A percentile compares a stretch with the other conserved stretches of the same genome.
These are phyloP conservation scores for Fragaria nilgerrensis DNA, from an alignment of 306 rosid genomes.

Conservation along the genomic window DNA sequence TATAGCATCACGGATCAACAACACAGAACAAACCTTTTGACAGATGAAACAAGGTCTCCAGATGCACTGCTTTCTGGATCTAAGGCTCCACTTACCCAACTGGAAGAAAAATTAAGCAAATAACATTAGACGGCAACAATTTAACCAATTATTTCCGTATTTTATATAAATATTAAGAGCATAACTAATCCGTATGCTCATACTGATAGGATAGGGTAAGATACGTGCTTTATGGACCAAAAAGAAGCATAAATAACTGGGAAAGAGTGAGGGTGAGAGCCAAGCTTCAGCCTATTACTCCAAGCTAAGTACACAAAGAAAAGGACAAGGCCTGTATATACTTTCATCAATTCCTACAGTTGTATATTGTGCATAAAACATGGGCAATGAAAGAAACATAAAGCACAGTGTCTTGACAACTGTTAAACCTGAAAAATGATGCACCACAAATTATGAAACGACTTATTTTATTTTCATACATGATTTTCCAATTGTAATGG, in stretches of 20 bases:
- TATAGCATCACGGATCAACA: constrained; percentile 3
- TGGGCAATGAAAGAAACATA: background rate
- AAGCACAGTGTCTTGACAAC: background rate
- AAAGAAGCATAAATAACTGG: no score
- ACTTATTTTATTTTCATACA: background rate
- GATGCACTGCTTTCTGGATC: constrained; percentile 79
- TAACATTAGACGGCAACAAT: background rate
- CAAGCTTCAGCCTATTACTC: background rate
- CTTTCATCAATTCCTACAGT: background rate
- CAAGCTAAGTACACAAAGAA: background rate
- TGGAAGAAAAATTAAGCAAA: constrained; percentile 27
- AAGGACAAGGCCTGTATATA: constrained; percentile 6
- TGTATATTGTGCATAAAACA: background rate
- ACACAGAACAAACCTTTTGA: constrained; percentile 66
- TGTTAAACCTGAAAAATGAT: background rate
- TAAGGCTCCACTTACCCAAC: constrained; percentile 97
- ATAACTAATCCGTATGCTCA: background rate
- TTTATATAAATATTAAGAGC: background rate
- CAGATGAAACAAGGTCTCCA: constrained; percentile 84
- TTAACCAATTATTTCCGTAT: constrained; percentile 5
- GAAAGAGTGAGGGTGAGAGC: background rate
- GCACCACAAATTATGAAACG: background rate
- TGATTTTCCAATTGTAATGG: background rate
- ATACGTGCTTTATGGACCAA: no score
- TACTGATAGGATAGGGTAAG: background rate